Base-by-base conservation (phyloP, 495 filamentous ascomycete species). In the Rostrohypoxylon terebratum region DNA sequence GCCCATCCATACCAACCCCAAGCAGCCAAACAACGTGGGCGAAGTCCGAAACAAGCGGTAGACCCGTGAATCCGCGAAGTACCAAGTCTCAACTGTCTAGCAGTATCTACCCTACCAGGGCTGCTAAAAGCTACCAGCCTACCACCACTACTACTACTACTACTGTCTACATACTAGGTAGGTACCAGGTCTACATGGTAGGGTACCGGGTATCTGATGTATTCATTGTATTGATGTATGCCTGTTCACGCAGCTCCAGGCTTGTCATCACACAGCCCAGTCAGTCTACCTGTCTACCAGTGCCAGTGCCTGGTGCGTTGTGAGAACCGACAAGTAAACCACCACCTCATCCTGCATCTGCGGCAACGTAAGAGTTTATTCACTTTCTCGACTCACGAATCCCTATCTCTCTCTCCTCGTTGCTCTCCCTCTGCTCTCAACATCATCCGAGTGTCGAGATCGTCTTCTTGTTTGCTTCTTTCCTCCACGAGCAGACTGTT, bases 301-400 rank as follows among this genome's bases (percentile, higher is more conserved):
- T 28, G 28, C 28, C 28, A 28, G 48, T 53, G 48, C 48, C 21
- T 31, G 42, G 61, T 59, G 51, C 51, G 59, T 65, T 60, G 34
- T 71, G 60, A 63, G 53, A 65, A 54, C 54, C 68, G 61, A 71
- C 47, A 42, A 61, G 54, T 61, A 53, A 66, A 66, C 34, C 59
- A 73, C 66, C 71, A 69, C 55, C 61, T 69, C 66, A 66, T 73
- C 66, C 61, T 73, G 66, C 71, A 73, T 69, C 44, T 64, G 59
- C 65, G 53, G 64, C 70, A 68, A 68, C 54, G 64, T 59, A 68
- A 64, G 69, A 67, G 21, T 66, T 72, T 63, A 50, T 72, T 67
- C 63, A 71, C 68, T 11, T n/a, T 64, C 14, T 50, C 40, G 21
- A 48, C 36, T 61, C 18, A 10, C 4, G 16, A 20, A 7, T 48